Evolutionary conservation across 148 eudicot species (phyloP), one percentile per base, ranked within the genome.

Genomic region (Fagopyrum esculentum): DNA sequence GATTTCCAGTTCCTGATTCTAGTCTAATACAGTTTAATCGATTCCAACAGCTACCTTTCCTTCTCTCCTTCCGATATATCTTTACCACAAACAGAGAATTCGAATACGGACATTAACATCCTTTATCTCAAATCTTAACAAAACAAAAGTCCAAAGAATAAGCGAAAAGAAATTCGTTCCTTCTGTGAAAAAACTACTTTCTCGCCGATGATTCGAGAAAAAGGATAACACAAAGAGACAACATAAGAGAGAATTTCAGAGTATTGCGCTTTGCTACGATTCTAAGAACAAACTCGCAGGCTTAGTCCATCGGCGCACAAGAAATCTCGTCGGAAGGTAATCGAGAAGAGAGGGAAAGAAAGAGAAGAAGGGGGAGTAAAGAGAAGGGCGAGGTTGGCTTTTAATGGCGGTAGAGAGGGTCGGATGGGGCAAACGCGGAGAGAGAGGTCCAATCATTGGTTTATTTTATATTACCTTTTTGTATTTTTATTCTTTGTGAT

Each of bases 331-430:
- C 45, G 30, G 59, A 11, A 2, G 46, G 29, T 35, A 35, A 35
- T 35, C 40, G 40, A 74, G 49, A 74, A 40, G 76, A 74, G 47
- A 74, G 60, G 56, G 76, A n/a, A 74, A 43, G 64, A 56, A 45
- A 50, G 64, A 54, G 64, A n/a, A 54, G 16, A 56, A 22, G 48
- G 51, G 55, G 74, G 22, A 19, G 74, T 17, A 49, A 71, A 8
- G 74, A 71, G 55, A 47, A 26, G 54, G 74, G 6, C 0, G 74
- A 71, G 51, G 40, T 12, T 49, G 74, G 74, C 15, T 71, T 45
- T 71, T 71, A 71, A 71, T 71, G 74, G 55, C 55, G 55, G 73
- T 45, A 46, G 73, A 49, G 54, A 45, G 73, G 22, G 69, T 29
- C 44, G 26, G 47, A 40, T 45, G 70, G 45, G 35, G 45, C 45